Conservation (phyloP, 1,139 yeast species). For the Sugiyamaella japonica region DNA sequence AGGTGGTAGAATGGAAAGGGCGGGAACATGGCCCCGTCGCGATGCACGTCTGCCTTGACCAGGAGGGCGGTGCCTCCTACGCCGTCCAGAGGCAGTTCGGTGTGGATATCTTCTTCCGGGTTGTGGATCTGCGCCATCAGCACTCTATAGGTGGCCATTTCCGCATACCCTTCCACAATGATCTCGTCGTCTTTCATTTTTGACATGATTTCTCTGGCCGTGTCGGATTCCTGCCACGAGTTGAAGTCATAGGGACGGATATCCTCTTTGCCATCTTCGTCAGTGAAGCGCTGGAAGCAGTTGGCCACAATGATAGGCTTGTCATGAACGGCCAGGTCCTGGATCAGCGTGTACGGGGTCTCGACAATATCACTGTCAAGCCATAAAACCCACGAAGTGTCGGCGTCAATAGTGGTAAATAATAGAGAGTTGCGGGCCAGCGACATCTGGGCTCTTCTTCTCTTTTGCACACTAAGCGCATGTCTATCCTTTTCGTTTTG, state of each 20-base stretch:
- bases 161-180: constrained; percentile 85
- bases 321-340: constrained; percentile 84
- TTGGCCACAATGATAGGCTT: constrained; percentile 89
- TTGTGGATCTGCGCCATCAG: constrained; percentile 89
- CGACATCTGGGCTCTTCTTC: constrained; percentile 88
- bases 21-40: constrained; percentile 99
- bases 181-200: constrained; percentile 82
- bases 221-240: constrained; percentile 94
- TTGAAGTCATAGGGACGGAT: constrained; percentile 92
- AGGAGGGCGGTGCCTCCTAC: constrained; percentile 94
- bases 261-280: constrained; percentile 53
- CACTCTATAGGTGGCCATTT: constrained; percentile 92
- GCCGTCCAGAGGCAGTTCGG: constrained; percentile 81
- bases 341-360: constrained; percentile 75
- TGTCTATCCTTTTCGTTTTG: constrained; percentile 75
- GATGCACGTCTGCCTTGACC: constrained; percentile 95
- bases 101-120: constrained; percentile 57
- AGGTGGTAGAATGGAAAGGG: constrained; percentile 95
- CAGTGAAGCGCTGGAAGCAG: constrained; percentile 78
- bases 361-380: constrained; percentile 92
- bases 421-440: constrained; percentile 87
- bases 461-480: constrained; percentile 72
- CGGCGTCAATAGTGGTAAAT: constrained; percentile 85
- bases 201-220: constrained; percentile 73
- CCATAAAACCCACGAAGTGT: constrained; percentile 95